Evolutionary conservation across 1,139 yeast genomes (phyloP).

Genomic region (Yamadazyma triangularis): DNA sequence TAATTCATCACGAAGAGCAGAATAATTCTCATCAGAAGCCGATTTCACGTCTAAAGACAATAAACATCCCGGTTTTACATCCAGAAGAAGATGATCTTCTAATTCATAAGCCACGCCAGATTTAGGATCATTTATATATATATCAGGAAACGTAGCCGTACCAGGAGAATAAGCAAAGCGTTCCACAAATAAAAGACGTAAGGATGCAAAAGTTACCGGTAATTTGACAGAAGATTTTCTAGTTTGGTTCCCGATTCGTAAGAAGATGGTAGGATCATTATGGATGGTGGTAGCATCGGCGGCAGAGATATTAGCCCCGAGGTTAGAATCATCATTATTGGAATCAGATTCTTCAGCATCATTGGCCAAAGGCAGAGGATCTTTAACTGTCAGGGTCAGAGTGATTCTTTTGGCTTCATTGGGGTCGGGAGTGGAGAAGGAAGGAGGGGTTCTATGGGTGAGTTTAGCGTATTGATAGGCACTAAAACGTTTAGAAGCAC

Average conservation of each 20-base stretch:
- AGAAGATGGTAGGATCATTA: conserved; percentile 30
- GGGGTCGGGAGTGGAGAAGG: conserved; percentile 24
- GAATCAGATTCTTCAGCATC: conserved; percentile 8
- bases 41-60: conserved; percentile 45
- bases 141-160: conserved; percentile 67
- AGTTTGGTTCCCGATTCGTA: conserved; percentile 55
- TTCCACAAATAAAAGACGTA: conserved; percentile 76
- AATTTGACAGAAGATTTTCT: conserved; percentile 54
- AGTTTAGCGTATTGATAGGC: conserved; percentile 89
- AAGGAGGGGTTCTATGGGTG: conserved; percentile 44
- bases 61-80: conserved; percentile 57
- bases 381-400: conserved; percentile 9
- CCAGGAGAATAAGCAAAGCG: conserved; percentile 84
- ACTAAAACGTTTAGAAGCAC: conserved; percentile 89
- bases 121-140: conserved; percentile 64
- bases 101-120: conserved; percentile 69
- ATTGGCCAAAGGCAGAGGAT: conserved; percentile 4
- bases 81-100: conserved; percentile 61
- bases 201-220: conserved; percentile 57
- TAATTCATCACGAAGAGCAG: too few species aligned
- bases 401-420: conserved; percentile 8
- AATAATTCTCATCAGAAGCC: too few species aligned
- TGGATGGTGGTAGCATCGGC: background rate
- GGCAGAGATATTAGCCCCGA: background rate
- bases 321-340: conserved; percentile 1